A percentile compares a stretch with the other conserved stretches of the same genome.
Conservation (phyloP, 805 yeast genomes). For the Metschnikowia amazonensis region DNA sequence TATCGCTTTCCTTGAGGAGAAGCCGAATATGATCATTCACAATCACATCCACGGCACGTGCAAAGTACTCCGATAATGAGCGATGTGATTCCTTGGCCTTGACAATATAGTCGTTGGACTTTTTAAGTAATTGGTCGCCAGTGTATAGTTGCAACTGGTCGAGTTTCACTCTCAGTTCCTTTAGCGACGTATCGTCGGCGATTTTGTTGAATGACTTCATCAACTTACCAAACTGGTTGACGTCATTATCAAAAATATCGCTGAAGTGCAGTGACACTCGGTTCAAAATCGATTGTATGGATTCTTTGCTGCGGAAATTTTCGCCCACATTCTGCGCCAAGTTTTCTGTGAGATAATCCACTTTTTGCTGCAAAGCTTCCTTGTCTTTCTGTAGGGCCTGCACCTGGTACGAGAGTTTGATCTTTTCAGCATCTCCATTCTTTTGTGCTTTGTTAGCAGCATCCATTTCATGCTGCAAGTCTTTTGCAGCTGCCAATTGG, state of each 20-base stretch:
- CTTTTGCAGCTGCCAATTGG: constrained; percentile 8
- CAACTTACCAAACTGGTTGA: constrained; percentile 47
- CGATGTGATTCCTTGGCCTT: constrained; percentile 34
- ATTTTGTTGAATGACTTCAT: constrained; percentile 49
- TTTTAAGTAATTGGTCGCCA: constrained; percentile 9
- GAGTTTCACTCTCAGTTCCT: constrained; percentile 55
- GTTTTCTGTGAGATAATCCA: constrained; percentile 39
- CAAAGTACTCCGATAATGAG: constrained; percentile 50
- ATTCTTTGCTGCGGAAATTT: constrained; percentile 4
- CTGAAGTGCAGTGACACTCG: constrained; percentile 42
- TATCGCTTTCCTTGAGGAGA: constrained; percentile 33
- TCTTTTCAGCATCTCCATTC: constrained; percentile 41
- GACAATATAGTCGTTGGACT: not conserved
- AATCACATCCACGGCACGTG: constrained; percentile 57
- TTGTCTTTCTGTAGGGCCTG: constrained; percentile 40
- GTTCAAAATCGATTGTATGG: constrained; percentile 11
- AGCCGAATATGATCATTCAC: constrained; percentile 52
- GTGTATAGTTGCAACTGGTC: constrained; percentile 32
- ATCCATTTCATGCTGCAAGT: not conserved
- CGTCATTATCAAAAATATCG: constrained; percentile 39
- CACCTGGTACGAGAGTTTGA: constrained; percentile 37
- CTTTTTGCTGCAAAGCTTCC: constrained; percentile 30
- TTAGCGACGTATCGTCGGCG: constrained; percentile 54
- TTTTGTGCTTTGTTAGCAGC: constrained; percentile 43
- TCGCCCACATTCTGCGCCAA: constrained; percentile 22